Evolutionary conservation across 495 filamentous ascomycete genomes (phyloP), one percentile per base, ranked within the genome.

Genomic region (Daldinia vernicosa): DNA sequence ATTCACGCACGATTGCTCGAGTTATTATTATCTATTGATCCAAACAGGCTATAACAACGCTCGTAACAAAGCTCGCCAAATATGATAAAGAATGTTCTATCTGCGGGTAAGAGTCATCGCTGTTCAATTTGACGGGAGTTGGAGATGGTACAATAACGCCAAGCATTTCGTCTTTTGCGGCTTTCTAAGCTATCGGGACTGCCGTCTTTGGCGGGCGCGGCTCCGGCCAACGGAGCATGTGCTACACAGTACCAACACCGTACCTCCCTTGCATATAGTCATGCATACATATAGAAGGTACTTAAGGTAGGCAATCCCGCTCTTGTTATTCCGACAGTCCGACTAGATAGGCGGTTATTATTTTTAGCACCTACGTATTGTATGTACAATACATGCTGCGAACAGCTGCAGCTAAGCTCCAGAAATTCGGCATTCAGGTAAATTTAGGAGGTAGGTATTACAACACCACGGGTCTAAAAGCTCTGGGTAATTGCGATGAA

Each of bases 161-260:
- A 74, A 74, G 71, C 58, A 66, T 74, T 67, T 63, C 67, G 66
- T 59, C 57, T 74, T 74, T 59, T 45, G 40, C 56, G 51, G 66
- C 33, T 66, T 61, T 15, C 27, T 51, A 55, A 56, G 43, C 55
- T 50, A 57, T 39, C 56, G 61, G 66, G 27, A 32, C 64, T 63
- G 15, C 52, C 52, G 52, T 51, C 27, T 74, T 65, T 26, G 27
- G 58, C 17, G 62, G 51, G 50, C 63, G 50, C 65, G 60, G 69
- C 69, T 72, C 69, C 64, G 64, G 63, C 69, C 28, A 67, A 59
- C 64, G 69, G 69, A 63, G 33, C 24, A 40, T 30, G 11, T 37
- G 52, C 11, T 22, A 51, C 52, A 69, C 40, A 55, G 59, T 69
- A 35, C 22, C 12, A 32, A 67, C 33, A 50, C 51, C 27, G 26